phyloP scores from a whole-genome alignment of 495 filamentous ascomycete species.

The Annulohypoxylon moriforme region DNA sequence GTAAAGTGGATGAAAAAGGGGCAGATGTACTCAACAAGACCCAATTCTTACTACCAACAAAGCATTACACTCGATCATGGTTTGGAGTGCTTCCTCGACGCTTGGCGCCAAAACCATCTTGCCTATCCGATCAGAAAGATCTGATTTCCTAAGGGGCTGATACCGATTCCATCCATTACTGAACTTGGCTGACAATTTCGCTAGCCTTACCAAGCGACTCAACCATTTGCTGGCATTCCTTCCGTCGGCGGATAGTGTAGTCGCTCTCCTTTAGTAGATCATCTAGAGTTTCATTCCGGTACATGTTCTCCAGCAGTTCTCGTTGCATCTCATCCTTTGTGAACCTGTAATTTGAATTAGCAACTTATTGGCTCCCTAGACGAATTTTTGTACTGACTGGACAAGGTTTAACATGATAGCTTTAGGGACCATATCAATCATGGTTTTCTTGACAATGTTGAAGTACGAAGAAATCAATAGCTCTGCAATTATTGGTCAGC shows the following conservation, averaged over 20 bases:
- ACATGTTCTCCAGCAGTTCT: conserved; percentile 98
- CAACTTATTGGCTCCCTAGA: neutral
- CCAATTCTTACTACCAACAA: conserved; percentile 24
- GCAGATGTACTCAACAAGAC: conserved; percentile 29
- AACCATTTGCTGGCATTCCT: conserved; percentile 99
- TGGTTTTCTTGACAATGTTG: conserved; percentile 96
- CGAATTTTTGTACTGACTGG: conserved; percentile 69
- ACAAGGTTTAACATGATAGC: conserved; percentile 98
- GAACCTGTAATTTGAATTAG: conserved; percentile 66
- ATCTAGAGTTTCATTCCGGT: conserved; percentile 87
- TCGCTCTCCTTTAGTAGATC: conserved; percentile 97
- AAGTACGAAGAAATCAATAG: conserved; percentile 96
- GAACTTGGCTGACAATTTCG: conserved; percentile 97
- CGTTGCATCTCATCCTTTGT: conserved; percentile 99
- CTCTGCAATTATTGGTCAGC: conserved; percentile 65
- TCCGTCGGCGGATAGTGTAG: conserved; percentile 92
- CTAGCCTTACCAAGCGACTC: conserved; percentile 87
- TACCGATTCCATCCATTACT: conserved; percentile 61
- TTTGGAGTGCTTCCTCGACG: neutral
- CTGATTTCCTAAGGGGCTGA: neutral
- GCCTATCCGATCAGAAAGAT: conserved; percentile 7
- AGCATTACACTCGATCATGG: conserved; percentile 13
- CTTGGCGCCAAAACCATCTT: conserved; percentile 15
- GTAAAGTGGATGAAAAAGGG: conserved; percentile 14
- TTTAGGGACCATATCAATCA: conserved; percentile 99